Conservation (phyloP, 768 basidiomycete genomes). For the Rhodotorula babjevae region DNA sequence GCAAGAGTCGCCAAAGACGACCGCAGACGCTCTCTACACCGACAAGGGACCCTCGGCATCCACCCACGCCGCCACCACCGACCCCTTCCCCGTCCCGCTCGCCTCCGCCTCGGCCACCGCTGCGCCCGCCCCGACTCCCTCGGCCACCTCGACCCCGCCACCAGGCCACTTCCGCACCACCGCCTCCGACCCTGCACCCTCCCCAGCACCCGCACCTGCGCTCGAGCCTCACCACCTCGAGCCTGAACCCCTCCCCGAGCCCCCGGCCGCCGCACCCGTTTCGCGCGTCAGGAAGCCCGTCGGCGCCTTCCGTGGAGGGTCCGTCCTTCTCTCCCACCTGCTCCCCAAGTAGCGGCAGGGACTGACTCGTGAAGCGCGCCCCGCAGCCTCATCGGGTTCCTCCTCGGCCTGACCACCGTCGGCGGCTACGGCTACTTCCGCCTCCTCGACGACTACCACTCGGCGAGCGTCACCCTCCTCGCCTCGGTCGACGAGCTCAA, state of each 20-base stretch:
- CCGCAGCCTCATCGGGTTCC: constrained; percentile 29
- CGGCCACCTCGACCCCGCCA: background rate
- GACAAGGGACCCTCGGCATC: background rate
- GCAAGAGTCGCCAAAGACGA: background rate
- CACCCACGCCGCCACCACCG: background rate
- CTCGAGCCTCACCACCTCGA: background rate
- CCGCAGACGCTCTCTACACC: background rate
- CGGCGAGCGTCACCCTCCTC: constrained; percentile 10
- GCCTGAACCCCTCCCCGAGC: background rate
- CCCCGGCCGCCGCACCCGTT: background rate
- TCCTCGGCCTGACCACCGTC: constrained; percentile 19
- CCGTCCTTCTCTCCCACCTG: background rate
- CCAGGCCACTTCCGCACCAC: too few species aligned
- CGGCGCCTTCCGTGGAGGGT: constrained; percentile 31
- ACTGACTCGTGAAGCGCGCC: background rate
- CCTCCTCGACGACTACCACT: constrained; percentile 20
- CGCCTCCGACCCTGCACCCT: background rate
- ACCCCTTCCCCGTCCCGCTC: too few species aligned
- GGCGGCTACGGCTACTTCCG: constrained; percentile 29
- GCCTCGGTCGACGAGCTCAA: constrained; percentile 21
- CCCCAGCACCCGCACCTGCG: background rate
- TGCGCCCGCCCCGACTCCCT: background rate
- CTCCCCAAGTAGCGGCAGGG: too few species aligned
- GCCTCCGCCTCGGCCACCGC: background rate
- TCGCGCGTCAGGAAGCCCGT: constrained; percentile 9